Evolutionary conservation across 139 green algal species (phyloP).

Genomic region (Parachlorella kessleri): DNA sequence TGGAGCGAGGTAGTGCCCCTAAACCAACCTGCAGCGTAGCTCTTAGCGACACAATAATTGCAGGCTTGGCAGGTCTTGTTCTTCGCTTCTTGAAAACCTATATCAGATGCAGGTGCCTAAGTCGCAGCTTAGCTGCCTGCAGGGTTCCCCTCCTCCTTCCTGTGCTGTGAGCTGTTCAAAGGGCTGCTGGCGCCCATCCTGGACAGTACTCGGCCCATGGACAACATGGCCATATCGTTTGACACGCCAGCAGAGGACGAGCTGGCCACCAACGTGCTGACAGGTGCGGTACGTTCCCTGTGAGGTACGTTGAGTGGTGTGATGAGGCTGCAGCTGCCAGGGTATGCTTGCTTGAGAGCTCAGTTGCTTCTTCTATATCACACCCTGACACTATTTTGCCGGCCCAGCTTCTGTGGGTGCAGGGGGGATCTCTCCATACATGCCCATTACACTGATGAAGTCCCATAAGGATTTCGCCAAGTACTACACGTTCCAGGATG

Average conservation of each 20-base stretch:
- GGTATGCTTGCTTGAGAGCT: neutral
- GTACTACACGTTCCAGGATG: slow-evolving; percentile 35
- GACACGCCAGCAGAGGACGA: slow-evolving; percentile 67
- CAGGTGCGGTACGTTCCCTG: too few relatives aligned
- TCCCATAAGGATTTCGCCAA: slow-evolving; percentile 8
- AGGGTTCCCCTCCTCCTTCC: slow-evolving; percentile 63
- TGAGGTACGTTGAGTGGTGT: too few relatives aligned
- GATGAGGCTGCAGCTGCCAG: neutral
- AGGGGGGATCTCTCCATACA: slow-evolving; percentile 63
- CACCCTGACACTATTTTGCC: neutral
- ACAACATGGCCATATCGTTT: slow-evolving; percentile 60
- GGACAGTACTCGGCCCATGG: slow-evolving; percentile 69
- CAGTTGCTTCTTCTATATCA: neutral
- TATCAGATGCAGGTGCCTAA: too few relatives aligned
- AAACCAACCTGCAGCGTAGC: too few relatives aligned
- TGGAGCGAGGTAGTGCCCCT: too few relatives aligned
- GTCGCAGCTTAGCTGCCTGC: too few relatives aligned
- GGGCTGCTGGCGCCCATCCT: slow-evolving; percentile 45
- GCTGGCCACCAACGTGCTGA: slow-evolving; percentile 57
- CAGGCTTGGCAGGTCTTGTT: too few relatives aligned
- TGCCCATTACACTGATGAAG: slow-evolving; percentile 54
- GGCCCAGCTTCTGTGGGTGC: neutral
- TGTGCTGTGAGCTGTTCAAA: slow-evolving; percentile 41
- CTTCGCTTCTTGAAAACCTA: too few relatives aligned
- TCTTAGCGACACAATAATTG: too few relatives aligned